Conservation (phyloP, 1,284 basidiomycete genomes). For the Rugosomyces carneus region DNA sequence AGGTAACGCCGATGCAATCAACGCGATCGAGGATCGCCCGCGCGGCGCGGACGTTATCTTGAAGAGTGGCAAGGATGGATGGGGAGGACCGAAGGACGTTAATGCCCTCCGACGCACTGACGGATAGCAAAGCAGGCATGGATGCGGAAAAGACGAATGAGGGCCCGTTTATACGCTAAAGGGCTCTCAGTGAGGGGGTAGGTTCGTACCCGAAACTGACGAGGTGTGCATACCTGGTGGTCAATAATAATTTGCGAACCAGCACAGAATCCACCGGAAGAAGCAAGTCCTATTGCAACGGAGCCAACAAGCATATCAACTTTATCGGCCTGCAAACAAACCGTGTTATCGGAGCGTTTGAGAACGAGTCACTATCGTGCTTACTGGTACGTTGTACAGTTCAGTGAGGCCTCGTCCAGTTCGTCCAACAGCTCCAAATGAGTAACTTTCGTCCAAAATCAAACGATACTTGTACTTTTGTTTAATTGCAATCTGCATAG, state of each 20-base stretch:
- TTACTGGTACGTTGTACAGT: conserved; percentile 83
- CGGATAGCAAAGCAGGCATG: conserved; percentile 86
- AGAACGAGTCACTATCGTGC: conserved; percentile 21
- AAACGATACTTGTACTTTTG: conserved; percentile 93
- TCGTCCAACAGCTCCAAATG: conserved; percentile 88
- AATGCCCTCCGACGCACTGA: conserved; percentile 83
- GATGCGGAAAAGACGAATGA: conserved; percentile 97
- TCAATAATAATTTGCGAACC: conserved; percentile 80
- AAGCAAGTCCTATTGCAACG: conserved; percentile 78
- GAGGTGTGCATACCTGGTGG: conserved; percentile 61
- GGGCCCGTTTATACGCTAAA: conserved; percentile 93
- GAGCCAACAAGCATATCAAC: conserved; percentile 85
- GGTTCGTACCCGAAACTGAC: background rate
- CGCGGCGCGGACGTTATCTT: conserved; percentile 76
- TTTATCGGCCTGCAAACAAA: conserved; percentile 48
- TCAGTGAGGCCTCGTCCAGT: conserved; percentile 96
- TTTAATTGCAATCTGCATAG: conserved; percentile 82
- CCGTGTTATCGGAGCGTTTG: background rate
- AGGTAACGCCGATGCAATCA: conserved; percentile 79
- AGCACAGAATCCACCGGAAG: conserved; percentile 93
- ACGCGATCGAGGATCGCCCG: conserved; percentile 76
- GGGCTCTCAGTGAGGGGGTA: conserved; percentile 1
- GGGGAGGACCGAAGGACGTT: conserved; percentile 71
- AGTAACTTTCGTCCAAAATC: conserved; percentile 91
- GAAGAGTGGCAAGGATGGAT: conserved; percentile 67